Evolutionary conservation across 768 basidiomycete genomes (phyloP).

Genomic region (Russula sp.): DNA sequence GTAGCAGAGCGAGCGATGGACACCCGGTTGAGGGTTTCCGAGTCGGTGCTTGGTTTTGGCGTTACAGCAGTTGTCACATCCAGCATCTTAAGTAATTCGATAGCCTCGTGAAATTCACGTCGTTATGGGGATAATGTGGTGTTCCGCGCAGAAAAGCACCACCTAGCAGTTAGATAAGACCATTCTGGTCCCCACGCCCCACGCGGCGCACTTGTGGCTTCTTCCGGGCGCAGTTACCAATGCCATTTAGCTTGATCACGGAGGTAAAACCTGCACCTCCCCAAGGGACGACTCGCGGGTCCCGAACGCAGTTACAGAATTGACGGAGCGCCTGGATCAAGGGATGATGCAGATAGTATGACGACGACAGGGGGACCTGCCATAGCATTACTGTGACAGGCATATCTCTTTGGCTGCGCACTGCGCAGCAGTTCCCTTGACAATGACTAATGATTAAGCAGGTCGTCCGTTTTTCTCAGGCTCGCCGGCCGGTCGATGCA

Average conservation of each 20-base stretch:
- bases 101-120: not conserved
- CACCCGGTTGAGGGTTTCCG: too few species aligned
- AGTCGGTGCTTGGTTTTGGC: not conserved
- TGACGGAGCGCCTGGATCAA: not conserved
- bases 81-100: not conserved
- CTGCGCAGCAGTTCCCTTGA: conserved; percentile 2
- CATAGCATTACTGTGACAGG: too few species aligned
- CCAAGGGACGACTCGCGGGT: not conserved
- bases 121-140: not conserved
- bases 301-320: not conserved
- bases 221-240: not conserved
- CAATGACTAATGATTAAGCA: not conserved
- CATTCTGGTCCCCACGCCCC: not conserved
- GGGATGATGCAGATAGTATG: not conserved
- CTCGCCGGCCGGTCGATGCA: too few species aligned
- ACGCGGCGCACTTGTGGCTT: too few species aligned
- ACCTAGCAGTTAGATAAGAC: not conserved
- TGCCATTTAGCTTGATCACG: not conserved
- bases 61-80: not conserved
- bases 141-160: not conserved
- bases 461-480: too few species aligned
- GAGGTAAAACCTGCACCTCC: not conserved
- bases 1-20: too few species aligned
- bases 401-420: not conserved
- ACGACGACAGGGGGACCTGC: not conserved